Percentiles rank a stretch among this genome's conserved stretches.
Conservation (phyloP, 805 yeast species). For the Lachancea lanzarotensis region DNA sequence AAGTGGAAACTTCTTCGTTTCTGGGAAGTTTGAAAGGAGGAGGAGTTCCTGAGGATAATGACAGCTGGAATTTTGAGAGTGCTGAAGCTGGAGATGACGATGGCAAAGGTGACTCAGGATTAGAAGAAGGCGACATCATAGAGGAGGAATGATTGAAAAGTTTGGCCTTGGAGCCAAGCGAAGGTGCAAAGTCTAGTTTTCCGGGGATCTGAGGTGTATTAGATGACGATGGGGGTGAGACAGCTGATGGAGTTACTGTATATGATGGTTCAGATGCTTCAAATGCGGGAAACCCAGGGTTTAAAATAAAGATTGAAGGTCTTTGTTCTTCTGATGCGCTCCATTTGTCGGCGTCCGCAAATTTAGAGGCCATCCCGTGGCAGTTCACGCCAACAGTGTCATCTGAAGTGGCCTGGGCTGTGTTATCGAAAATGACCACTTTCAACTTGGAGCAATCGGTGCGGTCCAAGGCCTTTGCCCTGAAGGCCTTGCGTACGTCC, state of each 20-base stretch:
- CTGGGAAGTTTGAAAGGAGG: conserved; percentile 24
- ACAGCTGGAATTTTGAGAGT: conserved; percentile 28
- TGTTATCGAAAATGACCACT: conserved; percentile 25
- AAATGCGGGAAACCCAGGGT: conserved; percentile 8
- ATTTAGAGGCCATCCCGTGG: conserved; percentile 24
- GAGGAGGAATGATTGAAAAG: background rate
- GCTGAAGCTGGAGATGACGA: conserved; percentile 30
- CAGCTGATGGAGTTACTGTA: background rate
- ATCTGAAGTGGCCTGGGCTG: conserved; percentile 17
- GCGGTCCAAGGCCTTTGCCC: conserved; percentile 4
- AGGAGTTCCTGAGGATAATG: conserved; percentile 16
- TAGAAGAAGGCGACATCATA: conserved; percentile 1
- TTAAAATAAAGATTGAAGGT: conserved; percentile 6
- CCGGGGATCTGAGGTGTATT: background rate
- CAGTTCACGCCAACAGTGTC: conserved; percentile 22
- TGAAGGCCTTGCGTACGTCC: conserved; percentile 33
- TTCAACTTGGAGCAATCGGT: conserved; percentile 12
- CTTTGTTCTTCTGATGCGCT: background rate
- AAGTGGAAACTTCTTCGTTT: conserved; percentile 27
- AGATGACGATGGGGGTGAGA: background rate
- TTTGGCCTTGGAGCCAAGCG: background rate
- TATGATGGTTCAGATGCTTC: conserved; percentile 1
- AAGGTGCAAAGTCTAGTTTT: background rate
- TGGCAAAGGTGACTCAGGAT: conserved; percentile 23
- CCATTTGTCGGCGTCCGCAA: conserved; percentile 13